Conservation (phyloP, 1,139 yeast genomes). For the Geotrichum carabidarum region DNA sequence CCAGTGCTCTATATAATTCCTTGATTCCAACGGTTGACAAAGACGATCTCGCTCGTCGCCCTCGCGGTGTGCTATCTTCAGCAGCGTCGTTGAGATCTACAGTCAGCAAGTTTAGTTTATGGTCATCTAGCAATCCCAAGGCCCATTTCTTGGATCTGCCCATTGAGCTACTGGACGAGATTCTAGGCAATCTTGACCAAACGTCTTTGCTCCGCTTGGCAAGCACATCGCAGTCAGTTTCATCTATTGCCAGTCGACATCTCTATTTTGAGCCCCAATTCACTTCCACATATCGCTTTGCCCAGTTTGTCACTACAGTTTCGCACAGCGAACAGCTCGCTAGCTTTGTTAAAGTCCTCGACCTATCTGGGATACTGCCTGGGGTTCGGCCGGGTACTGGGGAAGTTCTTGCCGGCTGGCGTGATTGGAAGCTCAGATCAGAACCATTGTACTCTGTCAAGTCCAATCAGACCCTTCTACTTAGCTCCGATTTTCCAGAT, state of each 20-base stretch:
- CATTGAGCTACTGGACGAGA: conserved; percentile 22
- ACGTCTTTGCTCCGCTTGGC: conserved; percentile 20
- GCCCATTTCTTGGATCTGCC: conserved; percentile 21
- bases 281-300: conserved; percentile 67
- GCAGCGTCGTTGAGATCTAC: conserved; percentile 11
- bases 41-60: neutral
- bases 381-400: conserved; percentile 42
- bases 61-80: conserved; percentile 4
- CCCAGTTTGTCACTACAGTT: conserved; percentile 66
- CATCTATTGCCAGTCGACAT: conserved; percentile 14
- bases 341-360: conserved; percentile 48
- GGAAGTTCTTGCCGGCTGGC: conserved; percentile 57
- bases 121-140: neutral
- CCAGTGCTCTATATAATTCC: conserved; percentile 3
- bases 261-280: conserved; percentile 54
- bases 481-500: too few relatives aligned
- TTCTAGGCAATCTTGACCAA: conserved; percentile 20
- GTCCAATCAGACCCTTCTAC: neutral
- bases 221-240: conserved; percentile 18
- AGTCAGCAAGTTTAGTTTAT: conserved; percentile 9
- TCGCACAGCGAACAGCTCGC: conserved; percentile 55
- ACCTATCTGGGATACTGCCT: conserved; percentile 47
- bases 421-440: conserved; percentile 76
- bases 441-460: conserved; percentile 52
- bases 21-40: conserved; percentile 1